These are phyloP conservation scores for Symbiodinium natans DNA, from an alignment of 73 alveolate species.

Conservation along the genomic window DNA sequence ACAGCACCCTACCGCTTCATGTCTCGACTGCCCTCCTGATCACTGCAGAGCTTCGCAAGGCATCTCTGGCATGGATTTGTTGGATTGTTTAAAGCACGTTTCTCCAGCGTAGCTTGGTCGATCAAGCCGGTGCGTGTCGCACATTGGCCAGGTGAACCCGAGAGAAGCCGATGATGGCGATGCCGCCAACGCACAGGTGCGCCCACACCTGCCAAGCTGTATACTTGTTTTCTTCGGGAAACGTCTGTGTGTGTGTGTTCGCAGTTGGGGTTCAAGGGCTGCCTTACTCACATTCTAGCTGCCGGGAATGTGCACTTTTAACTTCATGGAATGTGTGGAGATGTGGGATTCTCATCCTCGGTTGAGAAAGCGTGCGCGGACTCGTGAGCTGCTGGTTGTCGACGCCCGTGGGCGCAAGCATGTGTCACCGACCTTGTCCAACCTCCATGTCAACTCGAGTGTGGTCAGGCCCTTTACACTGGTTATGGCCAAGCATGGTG, in stretches of 20 bases:
- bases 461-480: background rate
- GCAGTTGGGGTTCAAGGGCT: constrained; percentile 1
- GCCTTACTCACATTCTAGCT: background rate
- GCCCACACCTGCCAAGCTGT: background rate
- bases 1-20: background rate
- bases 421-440: background rate
- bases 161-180: background rate
- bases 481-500: background rate
- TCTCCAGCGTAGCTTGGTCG: too few species aligned
- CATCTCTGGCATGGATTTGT: background rate
- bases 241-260: background rate
- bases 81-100: too few species aligned
- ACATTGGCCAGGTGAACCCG: background rate
- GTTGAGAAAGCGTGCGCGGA: background rate
- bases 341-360: background rate
- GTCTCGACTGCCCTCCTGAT: background rate
- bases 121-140: too few species aligned
- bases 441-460: background rate
- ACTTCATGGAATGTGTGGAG: background rate
- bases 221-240: background rate
- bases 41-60: background rate
- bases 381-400: background rate
- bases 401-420: background rate
- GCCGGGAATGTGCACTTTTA: background rate
- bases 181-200: background rate